Percentiles rank a stretch among this genome's conserved stretches.
phyloP scores from a whole-genome alignment of 306 rosid genomes.

The Vicia sativa region DNA sequence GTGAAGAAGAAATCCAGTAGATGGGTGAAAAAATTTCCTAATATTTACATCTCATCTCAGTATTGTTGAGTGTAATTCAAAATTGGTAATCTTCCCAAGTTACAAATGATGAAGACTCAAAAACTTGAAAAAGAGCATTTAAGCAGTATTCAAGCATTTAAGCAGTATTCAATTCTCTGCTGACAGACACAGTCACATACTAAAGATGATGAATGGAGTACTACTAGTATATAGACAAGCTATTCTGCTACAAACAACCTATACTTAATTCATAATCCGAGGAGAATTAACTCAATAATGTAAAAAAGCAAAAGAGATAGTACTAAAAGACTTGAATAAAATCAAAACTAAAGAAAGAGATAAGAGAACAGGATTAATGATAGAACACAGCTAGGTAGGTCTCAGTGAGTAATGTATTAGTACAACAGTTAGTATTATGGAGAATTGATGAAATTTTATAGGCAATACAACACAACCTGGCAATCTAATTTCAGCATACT shows the following conservation, averaged over 20 bases:
- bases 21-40: too few relatives aligned
- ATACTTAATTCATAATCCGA: not conserved
- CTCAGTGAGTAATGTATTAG: slow-evolving; percentile 7
- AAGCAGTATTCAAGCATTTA: not conserved
- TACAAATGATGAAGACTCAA: not conserved
- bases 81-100: not conserved
- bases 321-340: not conserved
- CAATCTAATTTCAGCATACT: slow-evolving; percentile 19
- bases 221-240: slow-evolving; percentile 10
- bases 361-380: not conserved
- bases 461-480: slow-evolving; percentile 29
- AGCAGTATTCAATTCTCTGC: not conserved
- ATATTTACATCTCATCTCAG: too few relatives aligned
- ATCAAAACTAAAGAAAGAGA: not conserved
- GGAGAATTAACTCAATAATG: not conserved
- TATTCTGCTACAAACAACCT: slow-evolving; percentile 6
- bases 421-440: not conserved
- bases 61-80: not conserved
- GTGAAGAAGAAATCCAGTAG: too few relatives aligned
- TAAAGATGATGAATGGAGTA: not conserved
- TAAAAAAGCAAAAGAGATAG: not conserved
- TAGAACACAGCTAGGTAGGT: not conserved
- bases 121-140: not conserved
- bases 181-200: not conserved
- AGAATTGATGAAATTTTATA: slow-evolving; percentile 10